These are phyloP conservation scores for Calonectria honghensis DNA, from an alignment of 2,329 filamentous ascomycete genomes.

Conservation along the genomic window DNA sequence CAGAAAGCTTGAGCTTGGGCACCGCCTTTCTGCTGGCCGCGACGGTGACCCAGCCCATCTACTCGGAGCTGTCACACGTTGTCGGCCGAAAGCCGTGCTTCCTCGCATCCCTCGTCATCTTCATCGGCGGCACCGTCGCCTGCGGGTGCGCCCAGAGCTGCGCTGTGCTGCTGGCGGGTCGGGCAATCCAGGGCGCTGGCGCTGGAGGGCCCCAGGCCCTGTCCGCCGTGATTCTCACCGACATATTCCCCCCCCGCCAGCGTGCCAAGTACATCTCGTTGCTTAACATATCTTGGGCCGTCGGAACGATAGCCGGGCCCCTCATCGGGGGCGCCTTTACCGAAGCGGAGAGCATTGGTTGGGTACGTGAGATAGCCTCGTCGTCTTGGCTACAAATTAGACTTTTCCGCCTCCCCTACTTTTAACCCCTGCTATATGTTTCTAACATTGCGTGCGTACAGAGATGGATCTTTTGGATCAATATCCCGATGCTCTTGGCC, in stretches of 20 bases:
- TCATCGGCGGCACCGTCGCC: constrained; percentile 64
- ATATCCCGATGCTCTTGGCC: constrained; percentile 57
- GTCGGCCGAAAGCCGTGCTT: constrained; percentile 59
- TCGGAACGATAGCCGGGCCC: constrained; percentile 69
- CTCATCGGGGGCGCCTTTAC: constrained; percentile 52
- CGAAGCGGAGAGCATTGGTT: constrained; percentile 44
- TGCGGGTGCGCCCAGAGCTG: constrained; percentile 59
- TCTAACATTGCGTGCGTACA: constrained; percentile 23
- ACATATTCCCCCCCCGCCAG: constrained; percentile 64
- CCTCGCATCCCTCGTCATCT: constrained; percentile 53
- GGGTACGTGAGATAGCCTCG: constrained; percentile 43
- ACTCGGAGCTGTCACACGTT: constrained; percentile 61
- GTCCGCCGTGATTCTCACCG: constrained; percentile 59
- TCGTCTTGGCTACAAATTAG: not conserved
- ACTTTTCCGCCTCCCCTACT: not conserved
- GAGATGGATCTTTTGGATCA: constrained; percentile 62
- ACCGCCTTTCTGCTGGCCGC: constrained; percentile 81
- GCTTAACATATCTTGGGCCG: constrained; percentile 69
- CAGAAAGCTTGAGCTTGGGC: constrained; percentile 62
- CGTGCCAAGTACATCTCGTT: constrained; percentile 64
- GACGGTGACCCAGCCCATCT: constrained; percentile 74
- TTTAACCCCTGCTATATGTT: not conserved
- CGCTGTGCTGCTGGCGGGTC: constrained; percentile 57
- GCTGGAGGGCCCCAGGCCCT: constrained; percentile 60
- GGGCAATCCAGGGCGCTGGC: constrained; percentile 61